A percentile compares a stretch with the other conserved stretches of the same genome.
Conservation (phyloP, 108 stramenopile genomes). For the Cafeteria roenbergensis region DNA sequence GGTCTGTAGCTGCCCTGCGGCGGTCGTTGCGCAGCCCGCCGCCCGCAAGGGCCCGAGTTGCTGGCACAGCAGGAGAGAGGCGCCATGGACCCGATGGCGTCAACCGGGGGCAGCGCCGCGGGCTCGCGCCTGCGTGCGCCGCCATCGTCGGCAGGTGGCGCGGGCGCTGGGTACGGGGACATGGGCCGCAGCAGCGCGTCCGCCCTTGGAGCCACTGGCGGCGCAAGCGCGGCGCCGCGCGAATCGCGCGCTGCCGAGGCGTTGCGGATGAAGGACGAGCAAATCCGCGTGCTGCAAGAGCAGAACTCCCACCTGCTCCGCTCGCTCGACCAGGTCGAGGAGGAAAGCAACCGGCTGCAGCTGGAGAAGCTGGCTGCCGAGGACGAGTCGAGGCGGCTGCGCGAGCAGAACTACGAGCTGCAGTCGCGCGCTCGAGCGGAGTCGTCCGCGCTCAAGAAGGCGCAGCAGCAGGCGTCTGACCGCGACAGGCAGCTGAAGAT, state of each 20-base stretch:
- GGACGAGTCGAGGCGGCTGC: slow-evolving; percentile 49
- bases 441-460: slow-evolving; percentile 41
- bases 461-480: slow-evolving; percentile 42
- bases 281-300: slow-evolving; percentile 53
- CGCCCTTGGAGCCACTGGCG: too few relatives aligned
- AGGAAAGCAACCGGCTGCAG: slow-evolving; percentile 46
- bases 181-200: too few relatives aligned
- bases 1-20: too few relatives aligned
- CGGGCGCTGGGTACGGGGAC: too few relatives aligned
- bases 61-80: too few relatives aligned
- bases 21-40: too few relatives aligned
- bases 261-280: slow-evolving; percentile 62
- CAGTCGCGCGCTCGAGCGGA: slow-evolving; percentile 42
- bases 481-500: slow-evolving; percentile 54
- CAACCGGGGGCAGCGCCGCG: too few relatives aligned
- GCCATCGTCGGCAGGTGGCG: too few relatives aligned
- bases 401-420: slow-evolving; percentile 50
- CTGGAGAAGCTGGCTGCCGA: slow-evolving; percentile 39
- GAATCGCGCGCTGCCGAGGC: slow-evolving; percentile 52
- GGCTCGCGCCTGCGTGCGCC: too few relatives aligned
- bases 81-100: too few relatives aligned
- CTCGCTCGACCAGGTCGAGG: slow-evolving; percentile 50
- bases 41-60: too few relatives aligned
- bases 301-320: slow-evolving; percentile 54
- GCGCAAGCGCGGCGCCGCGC: slow-evolving; percentile 16